Evolutionary conservation across 2,329 filamentous ascomycete species (phyloP), one percentile per base, ranked within the genome.

Genomic region (Fusarium newnesense): DNA sequence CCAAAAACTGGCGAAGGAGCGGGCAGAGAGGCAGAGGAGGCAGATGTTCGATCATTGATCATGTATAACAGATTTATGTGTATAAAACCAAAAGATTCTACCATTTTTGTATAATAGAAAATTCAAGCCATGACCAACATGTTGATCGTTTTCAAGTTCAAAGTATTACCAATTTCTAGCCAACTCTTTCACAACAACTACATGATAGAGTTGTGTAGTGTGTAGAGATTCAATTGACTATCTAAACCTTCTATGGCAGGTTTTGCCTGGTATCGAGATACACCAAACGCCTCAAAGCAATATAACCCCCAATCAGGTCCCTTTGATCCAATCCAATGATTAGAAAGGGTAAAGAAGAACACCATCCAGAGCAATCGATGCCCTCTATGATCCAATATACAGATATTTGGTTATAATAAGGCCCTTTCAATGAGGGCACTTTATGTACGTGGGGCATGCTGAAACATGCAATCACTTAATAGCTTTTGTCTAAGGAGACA

Each of bases 181-280:
- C 8, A 28, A 26, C 19, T 18, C 24, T 40, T n/a, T n/a, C 18
- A 40, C 26, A 9, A 18, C 4, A 9, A 16, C 16, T 19, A 40
- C 34, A 28, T 7, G 28, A 19, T 10, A 19, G 15, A 40, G 15
- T 15, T 8, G n/a, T 34, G 9, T 66, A 37, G 37, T 49, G 28
- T 56, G 30, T 56, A 28, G 30, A 59, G 50, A 57, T 71, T 44
- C 24, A 56, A 57, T 57, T 74, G 49, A 43, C 54, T 73, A 42
- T 59, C 54, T 72, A 71, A 53, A 65, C 34, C 56, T n/a, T 34
- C 39, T 34, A 46, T 43, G 46, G 24, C 57, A 52, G 18, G 18
- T 32, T 56, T 37, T 52, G 63, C 63, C 54, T 72, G 67, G 71
- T 74, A 73, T 73, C 50, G 39, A 69, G 40, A 61, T 58, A 61